These are phyloP conservation scores for Perkinsus chesapeaki DNA, from an alignment of 169 alveolate species.

Conservation along the genomic window DNA sequence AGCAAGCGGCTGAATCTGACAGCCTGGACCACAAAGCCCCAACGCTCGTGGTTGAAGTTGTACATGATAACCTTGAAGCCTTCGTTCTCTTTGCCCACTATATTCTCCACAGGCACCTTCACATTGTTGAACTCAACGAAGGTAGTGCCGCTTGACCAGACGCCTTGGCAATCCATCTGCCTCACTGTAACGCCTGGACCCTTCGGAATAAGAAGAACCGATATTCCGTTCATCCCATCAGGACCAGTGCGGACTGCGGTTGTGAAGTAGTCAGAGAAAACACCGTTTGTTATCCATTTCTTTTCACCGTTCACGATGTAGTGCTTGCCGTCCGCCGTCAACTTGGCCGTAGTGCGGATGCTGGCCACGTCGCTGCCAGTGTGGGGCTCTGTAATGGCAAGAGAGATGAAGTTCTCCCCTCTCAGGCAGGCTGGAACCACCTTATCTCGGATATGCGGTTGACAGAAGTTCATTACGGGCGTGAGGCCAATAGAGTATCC, in stretches of 20 bases:
- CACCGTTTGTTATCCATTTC: slow-evolving; percentile 41
- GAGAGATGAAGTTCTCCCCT: slow-evolving; percentile 29
- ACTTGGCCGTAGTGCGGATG: slow-evolving; percentile 21
- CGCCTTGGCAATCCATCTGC: neutral
- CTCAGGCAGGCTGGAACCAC: slow-evolving; percentile 6
- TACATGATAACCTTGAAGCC: slow-evolving; percentile 7
- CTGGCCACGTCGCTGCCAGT: slow-evolving; percentile 31
- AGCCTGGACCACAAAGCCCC: slow-evolving; percentile 35
- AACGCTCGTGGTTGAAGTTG: slow-evolving; percentile 39
- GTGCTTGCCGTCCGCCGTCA: slow-evolving; percentile 21
- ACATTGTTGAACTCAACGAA: neutral
- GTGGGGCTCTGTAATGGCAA: slow-evolving; percentile 24
- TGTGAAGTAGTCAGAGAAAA: slow-evolving; percentile 33
- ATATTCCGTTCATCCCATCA: slow-evolving; percentile 29
- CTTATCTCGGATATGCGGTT: neutral
- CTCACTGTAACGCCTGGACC: neutral
- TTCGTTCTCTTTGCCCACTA: neutral
- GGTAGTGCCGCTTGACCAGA: neutral
- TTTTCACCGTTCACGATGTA: slow-evolving; percentile 36
- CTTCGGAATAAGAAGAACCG: slow-evolving; percentile 18
- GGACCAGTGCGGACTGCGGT: slow-evolving; percentile 37
- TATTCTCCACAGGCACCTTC: neutral
- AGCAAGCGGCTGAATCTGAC: slow-evolving; percentile 22
- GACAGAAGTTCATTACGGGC: slow-evolving; percentile 27
- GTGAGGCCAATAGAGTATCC: slow-evolving; percentile 32